Base-by-base conservation (phyloP, 1,284 basidiomycete species). In the Thecaphora thlaspeos region DNA sequence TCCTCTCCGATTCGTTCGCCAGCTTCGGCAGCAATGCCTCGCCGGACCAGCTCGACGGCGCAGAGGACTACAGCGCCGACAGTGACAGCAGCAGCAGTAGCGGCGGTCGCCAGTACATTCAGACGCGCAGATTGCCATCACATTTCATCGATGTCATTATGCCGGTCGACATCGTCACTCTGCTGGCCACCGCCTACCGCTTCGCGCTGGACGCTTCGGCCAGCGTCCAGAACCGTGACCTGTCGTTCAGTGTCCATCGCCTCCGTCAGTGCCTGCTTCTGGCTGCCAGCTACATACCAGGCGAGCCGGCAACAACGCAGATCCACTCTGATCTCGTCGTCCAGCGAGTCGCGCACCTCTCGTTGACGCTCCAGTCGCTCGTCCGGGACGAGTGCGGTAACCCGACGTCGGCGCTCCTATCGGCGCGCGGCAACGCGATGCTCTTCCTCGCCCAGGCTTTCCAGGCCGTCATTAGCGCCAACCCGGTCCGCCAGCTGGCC, bases 261-360 rank as follows among this genome's bases (percentile, higher is more conserved):
- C 50, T 68, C n/a, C 54, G 61, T 42, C 65, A 61, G 15, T 64
- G 56, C 59, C 45, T 68, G 37, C 38, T 57, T 4, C 59, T 59
- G 1, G 40, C 50, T 0, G 55, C 57, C 48, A 64, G 61, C 61
- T 58, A 64, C 28, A 11, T 28, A 11, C 26, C 26, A 5, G 26
- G 7, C 26, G 26, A 28, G 26, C 26, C 26, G 26, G 26, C 26
- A 5, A 51, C 41, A 7, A 59, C 52, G 21, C 57, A 64, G 24
- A 28, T 56, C 5, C 48, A 59, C n/a, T 59, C 55, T 43, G 52
- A 56, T 2, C 41, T 53, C 26, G 49, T 62, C 4, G 38, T 63
- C 0, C 51, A 51, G 1, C 46, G 63, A 14, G 58, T 54, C 30
- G 61, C 52, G 39, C 58, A 56, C 41, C 48, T 67, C 39, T 56